A percentile compares a stretch with the other conserved stretches of the same genome.
Conservation (phyloP, 495 filamentous ascomycete genomes). For the Apiosordaria backusii region DNA sequence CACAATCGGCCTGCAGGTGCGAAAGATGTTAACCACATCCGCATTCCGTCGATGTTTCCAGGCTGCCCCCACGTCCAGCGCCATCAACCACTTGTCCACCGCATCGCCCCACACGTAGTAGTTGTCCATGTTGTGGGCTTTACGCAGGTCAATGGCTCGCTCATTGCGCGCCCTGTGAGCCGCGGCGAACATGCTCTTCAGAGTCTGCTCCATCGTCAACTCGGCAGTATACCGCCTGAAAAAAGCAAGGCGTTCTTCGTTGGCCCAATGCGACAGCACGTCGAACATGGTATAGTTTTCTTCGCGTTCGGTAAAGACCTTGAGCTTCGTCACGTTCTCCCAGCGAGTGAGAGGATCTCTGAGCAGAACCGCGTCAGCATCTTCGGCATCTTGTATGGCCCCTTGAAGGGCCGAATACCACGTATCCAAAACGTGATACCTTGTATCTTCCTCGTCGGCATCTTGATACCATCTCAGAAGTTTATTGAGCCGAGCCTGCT, state of each 20-base stretch:
- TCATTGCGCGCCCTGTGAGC: conserved; percentile 3
- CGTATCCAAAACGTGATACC: conserved; percentile 11
- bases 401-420: conserved; percentile 17
- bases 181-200: conserved; percentile 10
- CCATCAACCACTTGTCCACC: conserved; percentile 24
- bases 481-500: conserved; percentile 23
- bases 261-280: conserved; percentile 23
- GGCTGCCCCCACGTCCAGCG: conserved; percentile 8
- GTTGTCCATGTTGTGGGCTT: conserved; percentile 19
- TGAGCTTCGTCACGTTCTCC: conserved; percentile 27
- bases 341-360: conserved; percentile 21
- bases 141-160: conserved; percentile 10
- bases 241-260: conserved; percentile 26
- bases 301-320: conserved; percentile 12
- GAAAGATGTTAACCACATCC: conserved; percentile 28
- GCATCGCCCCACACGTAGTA: conserved; percentile 20
- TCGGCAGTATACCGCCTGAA: conserved; percentile 21
- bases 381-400: neutral
- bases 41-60: conserved; percentile 27
- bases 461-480: conserved; percentile 21
- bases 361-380: conserved; percentile 24
- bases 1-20: conserved; percentile 24
- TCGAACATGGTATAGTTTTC: conserved; percentile 19
- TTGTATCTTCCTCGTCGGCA: conserved; percentile 12
- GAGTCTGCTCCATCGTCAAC: conserved; percentile 12